Evolutionary conservation across 805 yeast species (phyloP).

Genomic region (Kazachstania taianensis): DNA sequence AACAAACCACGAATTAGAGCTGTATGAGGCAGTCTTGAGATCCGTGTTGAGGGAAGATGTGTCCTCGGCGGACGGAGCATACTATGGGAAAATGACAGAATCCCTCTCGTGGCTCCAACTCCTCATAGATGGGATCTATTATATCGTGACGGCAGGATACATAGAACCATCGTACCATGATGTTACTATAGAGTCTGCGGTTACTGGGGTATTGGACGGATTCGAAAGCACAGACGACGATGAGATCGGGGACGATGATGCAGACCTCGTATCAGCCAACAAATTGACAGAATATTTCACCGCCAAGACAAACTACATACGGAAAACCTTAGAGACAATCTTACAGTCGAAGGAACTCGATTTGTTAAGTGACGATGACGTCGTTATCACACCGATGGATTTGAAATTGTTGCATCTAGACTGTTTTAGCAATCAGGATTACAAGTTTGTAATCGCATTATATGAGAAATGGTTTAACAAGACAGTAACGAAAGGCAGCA

Average conservation of each 20-base stretch:
- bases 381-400: slow-evolving; percentile 13
- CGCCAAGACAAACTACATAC: slow-evolving; percentile 10
- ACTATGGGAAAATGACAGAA: slow-evolving; percentile 12
- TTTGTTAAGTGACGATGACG: slow-evolving; percentile 2
- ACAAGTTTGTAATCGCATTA: slow-evolving; percentile 15
- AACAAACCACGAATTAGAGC: slow-evolving; percentile 22
- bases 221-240: not conserved
- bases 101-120: slow-evolving; percentile 26
- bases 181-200: not conserved
- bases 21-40: slow-evolving; percentile 10
- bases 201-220: too few species aligned
- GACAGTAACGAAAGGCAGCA: slow-evolving; percentile 4
- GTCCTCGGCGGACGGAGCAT: slow-evolving; percentile 7
- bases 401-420: slow-evolving; percentile 22
- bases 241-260: slow-evolving; percentile 8
- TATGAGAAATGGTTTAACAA: slow-evolving; percentile 18
- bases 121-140: slow-evolving; percentile 23
- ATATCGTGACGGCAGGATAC: slow-evolving; percentile 23
- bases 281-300: slow-evolving; percentile 11
- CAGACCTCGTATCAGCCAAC: slow-evolving; percentile 2
- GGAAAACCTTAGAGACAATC: slow-evolving; percentile 10
- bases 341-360: slow-evolving; percentile 11
- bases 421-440: slow-evolving; percentile 27
- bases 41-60: slow-evolving; percentile 12
- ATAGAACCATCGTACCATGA: slow-evolving; percentile 19